Percentiles rank a stretch among this genome's conserved stretches.
phyloP scores from a whole-genome alignment of 2,329 filamentous ascomycete species.

The Chaetomiaceae sp. region DNA sequence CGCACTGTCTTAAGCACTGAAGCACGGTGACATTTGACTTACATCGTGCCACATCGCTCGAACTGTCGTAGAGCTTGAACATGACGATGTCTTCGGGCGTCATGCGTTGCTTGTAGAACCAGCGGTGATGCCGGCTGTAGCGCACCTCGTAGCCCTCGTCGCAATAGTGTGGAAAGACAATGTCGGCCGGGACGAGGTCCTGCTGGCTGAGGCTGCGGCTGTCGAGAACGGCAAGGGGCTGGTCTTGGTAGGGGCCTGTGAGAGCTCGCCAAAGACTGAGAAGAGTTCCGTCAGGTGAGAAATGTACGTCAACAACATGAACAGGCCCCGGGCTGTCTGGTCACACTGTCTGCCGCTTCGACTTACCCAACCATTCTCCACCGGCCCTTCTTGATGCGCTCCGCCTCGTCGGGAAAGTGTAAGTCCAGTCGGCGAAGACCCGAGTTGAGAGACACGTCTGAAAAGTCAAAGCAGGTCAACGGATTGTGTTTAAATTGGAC shows the following conservation, averaged over 20 bases:
- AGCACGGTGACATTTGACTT: background rate
- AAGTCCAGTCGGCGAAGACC: too few species aligned
- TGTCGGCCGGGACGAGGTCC: conserved; percentile 4
- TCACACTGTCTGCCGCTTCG: too few species aligned
- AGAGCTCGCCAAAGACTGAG: conserved; percentile 14
- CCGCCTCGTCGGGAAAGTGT: too few species aligned
- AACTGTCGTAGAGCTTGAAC: conserved; percentile 17
- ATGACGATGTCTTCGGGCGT: conserved; percentile 13
- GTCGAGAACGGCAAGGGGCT: conserved; percentile 12
- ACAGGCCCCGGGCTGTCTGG: too few species aligned
- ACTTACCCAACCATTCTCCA: too few species aligned
- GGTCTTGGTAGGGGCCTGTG: conserved; percentile 10
- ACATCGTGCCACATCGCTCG: conserved; percentile 5
- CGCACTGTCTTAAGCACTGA: too few species aligned
- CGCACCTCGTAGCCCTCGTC: conserved; percentile 17
- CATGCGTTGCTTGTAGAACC: conserved; percentile 16
- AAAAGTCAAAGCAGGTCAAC: too few species aligned
- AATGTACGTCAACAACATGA: background rate
- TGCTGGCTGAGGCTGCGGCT: conserved; percentile 1
- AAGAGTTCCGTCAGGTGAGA: background rate
- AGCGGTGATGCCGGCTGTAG: conserved; percentile 13
- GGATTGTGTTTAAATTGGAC: too few species aligned
- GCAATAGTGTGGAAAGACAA: conserved; percentile 14
- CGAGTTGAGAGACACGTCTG: too few species aligned
- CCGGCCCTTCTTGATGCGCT: too few species aligned